These are phyloP conservation scores for Colletotrichum ledebouriae DNA, from an alignment of 2,329 filamentous ascomycete genomes.

Conservation along the genomic window DNA sequence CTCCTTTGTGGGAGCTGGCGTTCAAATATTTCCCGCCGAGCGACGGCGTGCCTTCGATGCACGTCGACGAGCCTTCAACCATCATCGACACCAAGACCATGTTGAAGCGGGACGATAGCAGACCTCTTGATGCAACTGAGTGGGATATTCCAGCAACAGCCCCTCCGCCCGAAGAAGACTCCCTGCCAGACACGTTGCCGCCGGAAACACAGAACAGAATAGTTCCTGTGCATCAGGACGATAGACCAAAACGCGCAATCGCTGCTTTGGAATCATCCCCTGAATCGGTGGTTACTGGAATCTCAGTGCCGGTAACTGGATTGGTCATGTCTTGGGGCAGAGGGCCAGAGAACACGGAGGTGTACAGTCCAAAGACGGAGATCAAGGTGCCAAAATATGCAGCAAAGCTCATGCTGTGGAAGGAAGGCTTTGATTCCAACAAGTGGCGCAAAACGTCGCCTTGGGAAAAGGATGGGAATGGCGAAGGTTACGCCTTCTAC, in stretches of 20 bases:
- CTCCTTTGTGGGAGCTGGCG: slow-evolving; percentile 67
- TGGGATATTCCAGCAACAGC: slow-evolving; percentile 46
- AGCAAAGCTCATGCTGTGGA: slow-evolving; percentile 82
- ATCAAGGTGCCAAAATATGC: slow-evolving; percentile 84
- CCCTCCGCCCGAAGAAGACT: slow-evolving; percentile 46
- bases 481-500: slow-evolving; percentile 75
- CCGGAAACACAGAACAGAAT: slow-evolving; percentile 52
- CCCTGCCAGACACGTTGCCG: slow-evolving; percentile 54
- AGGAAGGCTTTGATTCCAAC: slow-evolving; percentile 73
- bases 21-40: slow-evolving; percentile 70
- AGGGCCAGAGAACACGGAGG: slow-evolving; percentile 74
- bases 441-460: slow-evolving; percentile 62
- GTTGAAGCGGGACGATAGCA: slow-evolving; percentile 45
- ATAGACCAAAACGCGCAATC: slow-evolving; percentile 60
- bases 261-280: slow-evolving; percentile 76
- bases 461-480: slow-evolving; percentile 55
- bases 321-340: slow-evolving; percentile 85
- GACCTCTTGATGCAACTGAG: slow-evolving; percentile 47
- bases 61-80: slow-evolving; percentile 11
- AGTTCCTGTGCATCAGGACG: slow-evolving; percentile 52
- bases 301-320: slow-evolving; percentile 75
- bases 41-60: slow-evolving; percentile 37
- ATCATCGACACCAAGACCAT: slow-evolving; percentile 42
- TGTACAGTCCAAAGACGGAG: slow-evolving; percentile 74
- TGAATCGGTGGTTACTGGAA: slow-evolving; percentile 73